Evolutionary conservation across 2,329 filamentous ascomycete species (phyloP).

Genomic region (Fusarium napiforme): DNA sequence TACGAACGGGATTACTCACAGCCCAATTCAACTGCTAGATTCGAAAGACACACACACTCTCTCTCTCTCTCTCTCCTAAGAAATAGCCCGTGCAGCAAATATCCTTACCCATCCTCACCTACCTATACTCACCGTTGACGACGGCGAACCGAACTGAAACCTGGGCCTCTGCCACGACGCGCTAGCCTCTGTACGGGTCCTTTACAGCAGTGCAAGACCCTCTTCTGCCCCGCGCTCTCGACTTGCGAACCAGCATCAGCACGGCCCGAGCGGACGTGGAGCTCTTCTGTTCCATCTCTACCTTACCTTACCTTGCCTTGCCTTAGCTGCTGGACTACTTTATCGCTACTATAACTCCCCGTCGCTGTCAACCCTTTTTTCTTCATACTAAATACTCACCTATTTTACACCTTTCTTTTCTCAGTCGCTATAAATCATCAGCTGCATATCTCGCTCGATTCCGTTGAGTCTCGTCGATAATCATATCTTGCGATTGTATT

Average conservation of each 20-base stretch:
- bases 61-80: neutral
- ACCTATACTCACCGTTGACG: constrained; percentile 44
- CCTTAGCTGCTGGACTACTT: constrained; percentile 1
- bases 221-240: constrained; percentile 40
- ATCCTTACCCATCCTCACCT: constrained; percentile 37
- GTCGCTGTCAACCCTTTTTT: constrained; percentile 16
- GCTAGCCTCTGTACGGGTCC: constrained; percentile 23
- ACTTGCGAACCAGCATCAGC: constrained; percentile 22
- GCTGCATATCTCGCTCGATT: constrained; percentile 18
- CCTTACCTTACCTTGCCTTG: neutral
- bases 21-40: neutral
- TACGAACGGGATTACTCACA: neutral
- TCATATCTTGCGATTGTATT: constrained; percentile 24
- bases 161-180: constrained; percentile 40
- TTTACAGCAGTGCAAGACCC: constrained; percentile 16
- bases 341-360: constrained; percentile 15
- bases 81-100: constrained; percentile 34
- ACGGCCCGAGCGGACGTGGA: constrained; percentile 40
- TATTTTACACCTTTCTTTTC: neutral
- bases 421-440: neutral
- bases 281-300: constrained; percentile 38
- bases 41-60: neutral
- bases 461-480: constrained; percentile 9
- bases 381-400: neutral
- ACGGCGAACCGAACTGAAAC: constrained; percentile 46